Base-by-base conservation (phyloP, 371 early-diverging fungal genomes). In the Mortierella sp. region DNA sequence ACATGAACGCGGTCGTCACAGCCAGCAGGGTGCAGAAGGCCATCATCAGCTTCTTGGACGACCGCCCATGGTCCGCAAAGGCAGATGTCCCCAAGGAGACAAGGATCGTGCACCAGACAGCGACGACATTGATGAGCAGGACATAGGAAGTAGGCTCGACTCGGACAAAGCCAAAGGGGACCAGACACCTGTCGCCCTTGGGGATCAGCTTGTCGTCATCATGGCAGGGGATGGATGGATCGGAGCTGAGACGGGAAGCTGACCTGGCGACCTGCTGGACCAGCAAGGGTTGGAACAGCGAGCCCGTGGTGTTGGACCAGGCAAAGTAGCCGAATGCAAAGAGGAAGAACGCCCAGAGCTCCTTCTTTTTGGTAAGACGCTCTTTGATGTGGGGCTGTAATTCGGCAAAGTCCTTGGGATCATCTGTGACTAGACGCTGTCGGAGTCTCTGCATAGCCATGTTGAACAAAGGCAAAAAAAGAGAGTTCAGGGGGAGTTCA, bases 291-390 rank as follows among this genome's bases (percentile, higher is more conserved):
- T 73, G 74, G 45, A 73, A 73, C 24, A 73, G 48, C 14, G 67
- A 39, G 9, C 74, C 74, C 7, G 74, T 73, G 31, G 68, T 58
- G 61, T 68, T 68, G 44, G 74, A 53, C 74, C 68, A 67, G 1
- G 67, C 68, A 22, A 68, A 50, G 63, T 68, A 74, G 22, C 74
- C 74, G 40, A 74, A 74, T 1, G 63, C 74, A 68, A 74, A 74
- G 68, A 74, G 74, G 41, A 74, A 68, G 40, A 68, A 74, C 41
- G 63, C 74, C 74, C 74, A 74, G 9, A 68, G 50, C 48, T 74
- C 74, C 22, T 31, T 44, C 24, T 74, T 74, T 37, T 61, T 67
- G 50, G 55, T 55, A 2, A 74, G 68, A 16, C 64, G 74, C 40
- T 74, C 68, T 22, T 31, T 22, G 0, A 74, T 58, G 48, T 74